phyloP scores from a whole-genome alignment of 2,329 filamentous ascomycete genomes.

The Fusarium sp. region DNA sequence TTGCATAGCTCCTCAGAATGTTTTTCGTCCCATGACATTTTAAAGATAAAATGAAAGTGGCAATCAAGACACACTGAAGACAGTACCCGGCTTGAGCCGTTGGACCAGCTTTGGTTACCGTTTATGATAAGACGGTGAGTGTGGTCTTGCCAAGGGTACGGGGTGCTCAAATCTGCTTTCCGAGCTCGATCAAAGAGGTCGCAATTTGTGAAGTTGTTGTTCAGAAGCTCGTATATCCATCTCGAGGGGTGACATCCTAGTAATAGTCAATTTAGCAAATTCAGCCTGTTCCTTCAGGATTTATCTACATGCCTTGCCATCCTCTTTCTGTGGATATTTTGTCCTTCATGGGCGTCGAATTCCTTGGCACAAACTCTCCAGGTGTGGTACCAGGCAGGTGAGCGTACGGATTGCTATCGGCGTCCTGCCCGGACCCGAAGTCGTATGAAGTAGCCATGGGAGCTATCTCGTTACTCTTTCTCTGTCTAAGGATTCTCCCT shows the following conservation, averaged over 20 bases:
- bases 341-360: slow-evolving; percentile 48
- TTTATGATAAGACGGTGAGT: slow-evolving; percentile 51
- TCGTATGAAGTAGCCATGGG: slow-evolving; percentile 45
- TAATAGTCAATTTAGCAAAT: slow-evolving; percentile 19
- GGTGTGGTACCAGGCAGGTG: slow-evolving; percentile 47
- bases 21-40: slow-evolving; percentile 47
- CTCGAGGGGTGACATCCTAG: slow-evolving; percentile 52
- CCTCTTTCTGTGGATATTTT: slow-evolving; percentile 41
- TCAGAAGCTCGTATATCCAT: slow-evolving; percentile 53
- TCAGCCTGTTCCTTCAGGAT: background rate
- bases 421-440: slow-evolving; percentile 43
- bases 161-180: slow-evolving; percentile 43
- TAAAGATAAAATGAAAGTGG: slow-evolving; percentile 55
- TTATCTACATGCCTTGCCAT: slow-evolving; percentile 41
- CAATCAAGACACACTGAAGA: slow-evolving; percentile 54
- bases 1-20: slow-evolving; percentile 47
- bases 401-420: slow-evolving; percentile 45
- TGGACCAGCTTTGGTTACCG: slow-evolving; percentile 51
- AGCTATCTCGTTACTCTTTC: background rate
- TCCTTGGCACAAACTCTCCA: slow-evolving; percentile 44
- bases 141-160: slow-evolving; percentile 48
- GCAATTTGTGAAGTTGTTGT: slow-evolving; percentile 51
- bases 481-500: background rate
- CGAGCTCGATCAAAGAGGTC: slow-evolving; percentile 50
- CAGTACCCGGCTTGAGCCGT: slow-evolving; percentile 41